These are phyloP conservation scores for Naumovozyma baii DNA, from an alignment of 805 yeast species.

Conservation along the genomic window DNA sequence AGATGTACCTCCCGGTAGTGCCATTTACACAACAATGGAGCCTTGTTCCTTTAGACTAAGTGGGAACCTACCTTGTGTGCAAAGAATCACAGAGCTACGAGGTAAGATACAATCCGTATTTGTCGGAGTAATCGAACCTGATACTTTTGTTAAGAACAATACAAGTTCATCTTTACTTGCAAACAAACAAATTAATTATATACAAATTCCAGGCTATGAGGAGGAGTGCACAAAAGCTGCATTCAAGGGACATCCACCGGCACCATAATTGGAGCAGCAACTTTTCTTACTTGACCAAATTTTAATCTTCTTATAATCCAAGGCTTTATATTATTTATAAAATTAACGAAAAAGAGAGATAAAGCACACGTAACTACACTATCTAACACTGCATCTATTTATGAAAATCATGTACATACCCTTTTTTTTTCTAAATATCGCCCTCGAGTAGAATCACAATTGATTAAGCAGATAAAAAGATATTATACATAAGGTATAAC, in stretches of 20 bases:
- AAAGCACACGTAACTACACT: no score
- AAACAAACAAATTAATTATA: constrained; percentile 54
- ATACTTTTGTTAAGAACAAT: constrained; percentile 75
- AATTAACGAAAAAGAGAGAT: no score
- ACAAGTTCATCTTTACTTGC: constrained; percentile 47
- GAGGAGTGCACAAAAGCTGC: constrained; percentile 61
- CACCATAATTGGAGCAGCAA: no score
- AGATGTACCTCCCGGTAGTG: constrained; percentile 63
- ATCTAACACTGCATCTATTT: no score
- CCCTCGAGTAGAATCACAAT: no score
- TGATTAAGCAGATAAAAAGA: no score
- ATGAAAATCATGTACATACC: no score
- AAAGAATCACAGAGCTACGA: constrained; percentile 51
- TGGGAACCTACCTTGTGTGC: constrained; percentile 83
- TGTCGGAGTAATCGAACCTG: constrained; percentile 90
- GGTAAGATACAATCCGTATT: constrained; percentile 58
- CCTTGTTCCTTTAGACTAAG: constrained; percentile 86
- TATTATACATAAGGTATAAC: no score
- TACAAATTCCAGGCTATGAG: constrained; percentile 79
- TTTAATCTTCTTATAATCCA: no score
- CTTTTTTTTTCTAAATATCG: no score
- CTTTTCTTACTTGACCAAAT: no score
- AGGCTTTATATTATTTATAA: no score
- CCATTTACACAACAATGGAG: constrained; percentile 92
- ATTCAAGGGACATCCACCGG: constrained; percentile 54